Conservation (phyloP, 2,329 filamentous ascomycete genomes). For the Verticillium isaacii region DNA sequence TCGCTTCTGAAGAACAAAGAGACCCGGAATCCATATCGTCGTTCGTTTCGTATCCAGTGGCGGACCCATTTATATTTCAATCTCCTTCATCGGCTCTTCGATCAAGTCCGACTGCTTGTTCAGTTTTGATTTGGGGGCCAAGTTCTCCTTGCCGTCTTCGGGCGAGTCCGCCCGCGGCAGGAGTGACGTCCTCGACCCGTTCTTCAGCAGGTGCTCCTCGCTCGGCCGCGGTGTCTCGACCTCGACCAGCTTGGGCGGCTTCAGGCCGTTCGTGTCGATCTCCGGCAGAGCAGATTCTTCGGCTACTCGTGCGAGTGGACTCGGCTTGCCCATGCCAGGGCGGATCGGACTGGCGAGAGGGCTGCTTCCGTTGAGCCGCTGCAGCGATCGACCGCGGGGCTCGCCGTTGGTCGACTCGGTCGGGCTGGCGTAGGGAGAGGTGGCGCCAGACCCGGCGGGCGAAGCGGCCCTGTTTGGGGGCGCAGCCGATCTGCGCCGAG, state of each 20-base stretch:
- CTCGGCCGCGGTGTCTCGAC: slow-evolving; percentile 49
- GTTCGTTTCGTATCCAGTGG: slow-evolving; percentile 18
- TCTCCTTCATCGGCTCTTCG: slow-evolving; percentile 56
- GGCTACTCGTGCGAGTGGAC: slow-evolving; percentile 68
- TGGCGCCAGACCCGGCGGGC: slow-evolving; percentile 42
- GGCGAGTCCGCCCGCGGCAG: slow-evolving; percentile 27
- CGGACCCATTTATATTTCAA: slow-evolving; percentile 46
- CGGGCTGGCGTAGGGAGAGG: slow-evolving; percentile 58
- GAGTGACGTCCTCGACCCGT: slow-evolving; percentile 23
- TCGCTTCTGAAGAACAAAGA: slow-evolving; percentile 9
- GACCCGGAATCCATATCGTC: slow-evolving; percentile 16
- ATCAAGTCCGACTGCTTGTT: slow-evolving; percentile 38
- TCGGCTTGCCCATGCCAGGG: slow-evolving; percentile 62
- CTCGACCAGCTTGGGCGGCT: slow-evolving; percentile 49
- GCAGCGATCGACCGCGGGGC: slow-evolving; percentile 65
- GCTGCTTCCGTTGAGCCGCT: slow-evolving; percentile 62
- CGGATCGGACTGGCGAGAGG: slow-evolving; percentile 61
- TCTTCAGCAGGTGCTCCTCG: slow-evolving; percentile 31
- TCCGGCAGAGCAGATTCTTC: slow-evolving; percentile 55
- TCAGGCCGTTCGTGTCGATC: slow-evolving; percentile 26
- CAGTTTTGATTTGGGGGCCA: slow-evolving; percentile 23
- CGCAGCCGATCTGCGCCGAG: slow-evolving; percentile 48
- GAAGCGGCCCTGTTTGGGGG: slow-evolving; percentile 37
- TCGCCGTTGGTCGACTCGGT: slow-evolving; percentile 50
- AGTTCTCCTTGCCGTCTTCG: slow-evolving; percentile 31